phyloP scores from a whole-genome alignment of 257 asterid genomes.

The Voacanga thouarsii region DNA sequence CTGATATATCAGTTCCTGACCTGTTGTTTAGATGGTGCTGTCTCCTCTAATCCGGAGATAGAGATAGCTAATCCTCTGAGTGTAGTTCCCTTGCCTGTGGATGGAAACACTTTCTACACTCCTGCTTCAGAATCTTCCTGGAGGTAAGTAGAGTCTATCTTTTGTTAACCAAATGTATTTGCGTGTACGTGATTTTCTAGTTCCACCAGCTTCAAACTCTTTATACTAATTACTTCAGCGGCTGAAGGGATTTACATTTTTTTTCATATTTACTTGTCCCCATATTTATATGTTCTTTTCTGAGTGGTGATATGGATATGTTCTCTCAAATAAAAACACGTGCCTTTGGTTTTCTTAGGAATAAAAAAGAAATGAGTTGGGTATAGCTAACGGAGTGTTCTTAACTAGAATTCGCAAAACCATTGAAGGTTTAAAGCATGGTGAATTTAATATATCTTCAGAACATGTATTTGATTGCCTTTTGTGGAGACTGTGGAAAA shows the following conservation, averaged over 20 bases:
- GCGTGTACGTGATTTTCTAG: background rate
- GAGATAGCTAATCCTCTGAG: constrained; percentile 25
- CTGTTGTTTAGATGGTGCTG: constrained; percentile 33
- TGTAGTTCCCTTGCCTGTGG: constrained; percentile 17
- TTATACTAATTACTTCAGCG: background rate
- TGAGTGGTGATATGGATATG: no score
- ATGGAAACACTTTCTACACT: constrained; percentile 9
- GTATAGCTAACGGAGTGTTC: background rate
- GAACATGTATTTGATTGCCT: background rate
- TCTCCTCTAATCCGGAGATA: constrained; percentile 16
- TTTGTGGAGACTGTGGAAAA: background rate
- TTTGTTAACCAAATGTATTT: background rate
- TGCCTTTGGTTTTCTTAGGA: background rate
- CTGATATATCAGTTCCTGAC: constrained; percentile 8
- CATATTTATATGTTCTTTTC: background rate
- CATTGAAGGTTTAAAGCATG: background rate
- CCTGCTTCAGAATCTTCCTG: constrained; percentile 52
- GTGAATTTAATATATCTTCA: background rate
- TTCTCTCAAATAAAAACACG: background rate
- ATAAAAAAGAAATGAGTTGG: no score
- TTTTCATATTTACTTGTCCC: background rate
- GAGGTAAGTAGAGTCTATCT: constrained; percentile 47
- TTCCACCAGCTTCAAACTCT: background rate
- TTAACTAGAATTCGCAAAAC: background rate
- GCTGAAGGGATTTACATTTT: background rate